Percentiles rank a stretch among this genome's conserved stretches.
These are phyloP conservation scores for Cercophora newfieldiana DNA, from an alignment of 495 filamentous ascomycete genomes.

Conservation along the genomic window DNA sequence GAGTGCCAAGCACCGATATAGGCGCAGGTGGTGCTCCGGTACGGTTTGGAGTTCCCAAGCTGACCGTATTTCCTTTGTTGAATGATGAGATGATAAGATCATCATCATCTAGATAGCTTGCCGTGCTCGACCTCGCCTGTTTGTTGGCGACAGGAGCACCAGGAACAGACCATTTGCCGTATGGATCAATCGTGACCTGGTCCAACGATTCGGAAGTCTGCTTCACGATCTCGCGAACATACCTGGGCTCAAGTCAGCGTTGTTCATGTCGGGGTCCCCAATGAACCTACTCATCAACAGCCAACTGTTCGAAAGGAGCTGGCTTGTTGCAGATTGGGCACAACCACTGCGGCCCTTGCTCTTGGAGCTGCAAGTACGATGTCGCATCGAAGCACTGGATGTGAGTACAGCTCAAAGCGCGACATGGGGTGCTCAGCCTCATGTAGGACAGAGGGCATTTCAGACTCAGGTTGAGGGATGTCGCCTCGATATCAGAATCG, in stretches of 20 bases:
- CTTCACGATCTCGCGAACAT: conserved; percentile 82
- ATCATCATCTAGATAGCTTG: conserved; percentile 56
- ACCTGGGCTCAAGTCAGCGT: conserved; percentile 51
- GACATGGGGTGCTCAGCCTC: conserved; percentile 75
- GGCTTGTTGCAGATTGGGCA: conserved; percentile 90
- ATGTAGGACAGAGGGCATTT: conserved; percentile 89
- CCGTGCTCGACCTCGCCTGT: conserved; percentile 15
- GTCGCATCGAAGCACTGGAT: conserved; percentile 95
- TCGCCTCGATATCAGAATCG: conserved; percentile 85
- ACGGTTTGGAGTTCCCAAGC: background rate
- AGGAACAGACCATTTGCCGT: conserved; percentile 71
- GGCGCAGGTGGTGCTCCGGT: background rate
- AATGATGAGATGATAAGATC: conserved; percentile 65
- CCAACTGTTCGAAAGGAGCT: conserved; percentile 75
- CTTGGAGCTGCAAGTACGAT: conserved; percentile 88
- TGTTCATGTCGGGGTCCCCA: conserved; percentile 17
- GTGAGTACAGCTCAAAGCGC: conserved; percentile 78
- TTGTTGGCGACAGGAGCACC: conserved; percentile 33
- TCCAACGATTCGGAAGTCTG: conserved; percentile 67
- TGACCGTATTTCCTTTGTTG: background rate
- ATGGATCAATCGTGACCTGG: conserved; percentile 86
- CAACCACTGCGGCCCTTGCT: conserved; percentile 92
- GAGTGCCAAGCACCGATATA: conserved; percentile 29
- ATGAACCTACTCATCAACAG: conserved; percentile 75
- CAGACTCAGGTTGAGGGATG: conserved; percentile 82